Conservation (phyloP, 83 land plant species). For the Thuja plicata region DNA sequence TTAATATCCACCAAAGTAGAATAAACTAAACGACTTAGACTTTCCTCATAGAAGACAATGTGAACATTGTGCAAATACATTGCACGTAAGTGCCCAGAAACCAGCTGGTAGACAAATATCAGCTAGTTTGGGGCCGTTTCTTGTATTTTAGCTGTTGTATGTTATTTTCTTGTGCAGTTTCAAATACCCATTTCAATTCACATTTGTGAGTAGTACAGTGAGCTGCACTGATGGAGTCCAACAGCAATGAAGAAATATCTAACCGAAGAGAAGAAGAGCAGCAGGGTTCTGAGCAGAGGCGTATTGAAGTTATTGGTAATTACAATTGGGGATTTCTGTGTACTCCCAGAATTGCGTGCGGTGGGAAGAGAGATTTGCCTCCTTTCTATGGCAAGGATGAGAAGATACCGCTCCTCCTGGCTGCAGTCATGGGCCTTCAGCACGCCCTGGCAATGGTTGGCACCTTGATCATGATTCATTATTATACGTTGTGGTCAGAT, state of each 20-base stretch:
- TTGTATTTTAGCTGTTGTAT: too few relatives aligned
- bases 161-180: too few relatives aligned
- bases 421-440: constrained; percentile 35
- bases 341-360: constrained; percentile 26
- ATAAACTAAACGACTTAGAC: too few relatives aligned
- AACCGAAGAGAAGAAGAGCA: background rate
- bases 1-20: too few relatives aligned
- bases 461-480: background rate
- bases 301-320: constrained; percentile 13
- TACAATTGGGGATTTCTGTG: constrained; percentile 34
- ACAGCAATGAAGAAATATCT: background rate
- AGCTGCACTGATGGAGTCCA: background rate
- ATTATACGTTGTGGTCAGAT: background rate
- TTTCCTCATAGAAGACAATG: too few relatives aligned
- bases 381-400: constrained; percentile 41
- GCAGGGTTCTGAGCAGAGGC: constrained; percentile 3
- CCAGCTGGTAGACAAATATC: too few relatives aligned
- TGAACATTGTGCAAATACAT: too few relatives aligned
- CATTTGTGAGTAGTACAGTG: background rate
- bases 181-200: too few relatives aligned
- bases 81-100: too few relatives aligned
- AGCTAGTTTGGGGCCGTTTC: too few relatives aligned
- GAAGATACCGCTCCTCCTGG: constrained; percentile 20
- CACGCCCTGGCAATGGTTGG: constrained; percentile 37
- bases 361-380: constrained; percentile 1